phyloP scores from a whole-genome alignment of 306 rosid species.

The Sindora glabra region DNA sequence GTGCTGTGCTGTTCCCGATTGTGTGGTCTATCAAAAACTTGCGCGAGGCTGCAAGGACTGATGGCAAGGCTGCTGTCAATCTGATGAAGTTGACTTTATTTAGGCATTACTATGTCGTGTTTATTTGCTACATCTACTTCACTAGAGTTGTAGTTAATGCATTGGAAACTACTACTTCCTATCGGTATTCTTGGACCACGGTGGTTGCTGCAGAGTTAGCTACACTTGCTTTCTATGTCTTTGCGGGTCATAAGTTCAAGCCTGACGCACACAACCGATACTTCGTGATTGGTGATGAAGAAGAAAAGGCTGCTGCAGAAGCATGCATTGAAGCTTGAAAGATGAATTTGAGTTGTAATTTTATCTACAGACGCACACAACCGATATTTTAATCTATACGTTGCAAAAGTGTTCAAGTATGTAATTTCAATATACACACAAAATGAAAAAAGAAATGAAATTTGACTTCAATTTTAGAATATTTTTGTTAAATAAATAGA shows the following conservation, averaged over 20 bases:
- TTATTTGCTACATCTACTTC: constrained; percentile 88
- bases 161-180: constrained; percentile 78
- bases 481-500: too few relatives aligned
- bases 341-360: constrained; percentile 86
- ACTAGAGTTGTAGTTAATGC: constrained; percentile 94
- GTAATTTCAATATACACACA: too few relatives aligned
- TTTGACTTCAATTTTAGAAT: too few relatives aligned
- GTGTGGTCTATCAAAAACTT: constrained; percentile 97
- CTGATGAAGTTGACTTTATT: constrained; percentile 87
- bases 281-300: constrained; percentile 87
- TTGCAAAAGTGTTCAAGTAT: too few relatives aligned
- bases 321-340: constrained; percentile 79
- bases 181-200: constrained; percentile 89
- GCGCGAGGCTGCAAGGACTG: constrained; percentile 86
- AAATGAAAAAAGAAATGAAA: too few relatives aligned
- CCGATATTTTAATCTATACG: too few relatives aligned
- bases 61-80: constrained; percentile 93
- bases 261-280: constrained; percentile 93
- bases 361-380: too few relatives aligned
- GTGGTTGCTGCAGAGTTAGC: constrained; percentile 86
- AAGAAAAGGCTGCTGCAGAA: constrained; percentile 95
- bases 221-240: constrained; percentile 70
- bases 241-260: constrained; percentile 84
- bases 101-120: constrained; percentile 85
- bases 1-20: constrained; percentile 88